Evolutionary conservation across 2,329 filamentous ascomycete species (phyloP).

Genomic region (Aspergillus eucalypticola): DNA sequence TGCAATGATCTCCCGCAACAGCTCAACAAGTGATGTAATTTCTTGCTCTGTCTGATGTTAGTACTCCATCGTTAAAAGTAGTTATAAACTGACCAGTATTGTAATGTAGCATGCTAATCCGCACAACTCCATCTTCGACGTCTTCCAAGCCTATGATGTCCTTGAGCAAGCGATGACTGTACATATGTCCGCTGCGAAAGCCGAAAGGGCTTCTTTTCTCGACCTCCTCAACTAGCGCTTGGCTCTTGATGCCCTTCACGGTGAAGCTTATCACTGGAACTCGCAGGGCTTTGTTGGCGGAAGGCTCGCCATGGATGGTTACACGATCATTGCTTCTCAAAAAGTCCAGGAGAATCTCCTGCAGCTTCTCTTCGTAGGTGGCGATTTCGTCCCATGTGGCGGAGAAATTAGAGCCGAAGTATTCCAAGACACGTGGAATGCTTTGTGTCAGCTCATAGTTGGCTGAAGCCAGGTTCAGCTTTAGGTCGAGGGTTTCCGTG

Average conservation of each 20-base stretch:
- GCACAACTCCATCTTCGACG: constrained; percentile 63
- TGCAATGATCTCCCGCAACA: constrained; percentile 1
- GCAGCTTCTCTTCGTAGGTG: constrained; percentile 62
- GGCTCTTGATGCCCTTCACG: constrained; percentile 58
- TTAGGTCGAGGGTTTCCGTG: constrained; percentile 60
- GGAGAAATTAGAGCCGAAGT: constrained; percentile 52
- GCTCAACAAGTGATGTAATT: not conserved
- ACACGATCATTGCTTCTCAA: constrained; percentile 55
- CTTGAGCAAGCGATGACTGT: constrained; percentile 63
- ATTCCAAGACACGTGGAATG: constrained; percentile 62
- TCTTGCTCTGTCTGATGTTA: not conserved
- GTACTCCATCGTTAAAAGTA: not conserved
- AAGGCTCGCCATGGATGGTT: constrained; percentile 60
- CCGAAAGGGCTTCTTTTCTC: constrained; percentile 62
- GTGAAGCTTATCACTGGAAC: constrained; percentile 69
- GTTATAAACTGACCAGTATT: constrained; percentile 59
- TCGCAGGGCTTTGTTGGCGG: constrained; percentile 50
- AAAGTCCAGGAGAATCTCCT: constrained; percentile 61
- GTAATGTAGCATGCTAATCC: constrained; percentile 73
- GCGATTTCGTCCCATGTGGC: constrained; percentile 55
- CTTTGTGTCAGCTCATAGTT: constrained; percentile 70
- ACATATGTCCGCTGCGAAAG: constrained; percentile 69
- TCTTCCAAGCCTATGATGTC: constrained; percentile 60
- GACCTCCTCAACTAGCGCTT: constrained; percentile 62
- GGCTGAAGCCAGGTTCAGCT: constrained; percentile 66